Evolutionary conservation across 2,329 filamentous ascomycete genomes (phyloP).

Genomic region (Sarocladiaceae sp.): DNA sequence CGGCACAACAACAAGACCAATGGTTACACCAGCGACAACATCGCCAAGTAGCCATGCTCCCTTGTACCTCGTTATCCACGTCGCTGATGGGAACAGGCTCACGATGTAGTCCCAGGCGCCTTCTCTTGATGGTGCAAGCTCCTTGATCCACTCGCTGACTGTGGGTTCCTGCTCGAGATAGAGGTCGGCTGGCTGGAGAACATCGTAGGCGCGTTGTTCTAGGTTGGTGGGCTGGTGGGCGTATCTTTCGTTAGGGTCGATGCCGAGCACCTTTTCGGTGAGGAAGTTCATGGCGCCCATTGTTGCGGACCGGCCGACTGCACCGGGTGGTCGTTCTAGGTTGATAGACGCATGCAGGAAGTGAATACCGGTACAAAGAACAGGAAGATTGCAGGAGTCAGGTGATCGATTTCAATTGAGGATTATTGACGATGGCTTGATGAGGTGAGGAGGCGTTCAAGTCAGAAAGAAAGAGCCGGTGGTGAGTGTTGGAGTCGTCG

Average conservation of each 20-base stretch:
- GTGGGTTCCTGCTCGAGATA: constrained; percentile 65
- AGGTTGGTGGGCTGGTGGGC: constrained; percentile 21
- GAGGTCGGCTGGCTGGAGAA: constrained; percentile 21
- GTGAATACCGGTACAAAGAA: not conserved
- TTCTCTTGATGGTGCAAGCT: constrained; percentile 44
- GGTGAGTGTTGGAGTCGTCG: too few relatives aligned
- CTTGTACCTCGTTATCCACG: constrained; percentile 70
- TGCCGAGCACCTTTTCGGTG: constrained; percentile 24
- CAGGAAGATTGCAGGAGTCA: not conserved
- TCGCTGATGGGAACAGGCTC: constrained; percentile 58
- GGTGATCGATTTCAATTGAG: not conserved
- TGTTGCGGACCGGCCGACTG: not conserved
- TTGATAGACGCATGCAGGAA: too few relatives aligned
- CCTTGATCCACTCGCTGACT: constrained; percentile 55
- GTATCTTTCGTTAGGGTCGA: constrained; percentile 25
- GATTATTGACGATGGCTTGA: not conserved
- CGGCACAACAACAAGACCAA: constrained; percentile 69
- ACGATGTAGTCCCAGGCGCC: constrained; percentile 47
- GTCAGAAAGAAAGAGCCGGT: too few relatives aligned
- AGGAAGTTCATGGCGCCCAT: constrained; percentile 16
- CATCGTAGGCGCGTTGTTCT: constrained; percentile 19
- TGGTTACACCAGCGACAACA: constrained; percentile 53
- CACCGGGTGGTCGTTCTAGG: too few relatives aligned
- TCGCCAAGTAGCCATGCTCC: constrained; percentile 69
- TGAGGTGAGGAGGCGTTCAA: not conserved